Base-by-base conservation (phyloP, 176 grass and related monocot species). In the Eremochloa ophiuroides region DNA sequence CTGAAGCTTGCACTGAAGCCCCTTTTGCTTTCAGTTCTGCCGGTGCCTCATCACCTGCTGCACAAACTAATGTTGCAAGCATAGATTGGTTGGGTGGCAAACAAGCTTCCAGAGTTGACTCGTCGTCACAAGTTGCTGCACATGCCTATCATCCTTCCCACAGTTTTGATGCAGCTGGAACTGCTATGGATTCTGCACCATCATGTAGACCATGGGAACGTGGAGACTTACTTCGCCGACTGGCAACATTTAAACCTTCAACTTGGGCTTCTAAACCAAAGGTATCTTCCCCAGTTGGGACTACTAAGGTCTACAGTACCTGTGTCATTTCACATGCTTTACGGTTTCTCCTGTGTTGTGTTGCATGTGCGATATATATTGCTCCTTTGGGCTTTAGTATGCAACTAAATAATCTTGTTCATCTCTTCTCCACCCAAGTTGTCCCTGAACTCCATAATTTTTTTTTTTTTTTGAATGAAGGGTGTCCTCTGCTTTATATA, bases 121-220 rank as follows among this genome's bases (percentile, higher is more conserved):
- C 86, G 25, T 76, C 85, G 30, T 89, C 89, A 65, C 74, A 88
- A 66, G 62, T 85, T 88, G 87, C 77, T 85, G 80, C 85, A 18
- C 88, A 86, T 69, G 73, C 88, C 37, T 82, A 71, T 73, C 88
- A 74, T 10, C 86, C 93, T 87, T 90, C 90, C 50, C 71, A 89
- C 64, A 95, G 93, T 87, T 91, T 88, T 26, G 92, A 95, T 91
- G 90, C 88, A 82, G 88, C 30, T 71, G 88, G 88, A 73, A 88
- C 85, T 84, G 85, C 76, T 41, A 42, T 81, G 81, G 88, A 91
- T 64, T 90, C 85, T 66, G 81, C 86, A 69, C 84, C 90, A 62
- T 89, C 90, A 46, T 98, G 96, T 71, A 86, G 96, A 81, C 90
- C 96, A 51, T 98, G 96, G 96, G 96, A 98, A 76, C 86, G 90